Base-by-base conservation (phyloP, 768 basidiomycete species). In the Naganishia randhawae region DNA sequence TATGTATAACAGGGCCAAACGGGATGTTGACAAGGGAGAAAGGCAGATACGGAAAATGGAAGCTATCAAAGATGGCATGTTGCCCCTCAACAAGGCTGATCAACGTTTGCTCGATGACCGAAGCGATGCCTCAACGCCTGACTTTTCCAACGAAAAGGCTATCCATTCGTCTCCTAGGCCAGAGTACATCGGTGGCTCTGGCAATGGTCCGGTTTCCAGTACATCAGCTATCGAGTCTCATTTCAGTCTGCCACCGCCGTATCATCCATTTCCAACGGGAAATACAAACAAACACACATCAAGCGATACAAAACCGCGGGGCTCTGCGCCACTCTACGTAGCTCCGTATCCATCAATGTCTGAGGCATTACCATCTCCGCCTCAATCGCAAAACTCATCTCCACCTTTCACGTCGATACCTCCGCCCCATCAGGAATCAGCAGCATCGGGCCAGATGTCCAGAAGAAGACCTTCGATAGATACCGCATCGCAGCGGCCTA, bases 1-100 rank as follows among this genome's bases (percentile, higher is more conserved):
- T 82, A 87, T 98, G 88, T 99, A 99, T 82, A 96, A 99, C 82
- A 86, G 85, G 53, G 90, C 95, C 41, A 99, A 96, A 81, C 82
- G 85, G 27, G 93, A 96, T 73, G 91, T 98, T 13, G 93, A 91
- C 75, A 86, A 85, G 74, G 95, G 95, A 35, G 96, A 99, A 83
- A 89, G 88, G 78, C 89, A 88, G 81, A 85, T 92, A 83, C 83
- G 89, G 13, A 76, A 78, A 63, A 74, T 78, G 29, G 80, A 81
- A 65, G 78, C 79, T 8, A 73, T 77, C 45, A 68, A 77, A 55
- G 79, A 81, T 13, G 80, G 79, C 0, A 69, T 76, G 48, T 71
- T 81, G 50, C 78, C 78, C 0, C 66, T 71, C 29, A 76, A 65
- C 42, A 72, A 72, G 54, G 70, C 63, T 3, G 78, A 79, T 66